Percentiles rank a stretch among this genome's conserved stretches.
These are phyloP conservation scores for Melampsora medusae DNA, from an alignment of 1,284 basidiomycete genomes.

Conservation along the genomic window DNA sequence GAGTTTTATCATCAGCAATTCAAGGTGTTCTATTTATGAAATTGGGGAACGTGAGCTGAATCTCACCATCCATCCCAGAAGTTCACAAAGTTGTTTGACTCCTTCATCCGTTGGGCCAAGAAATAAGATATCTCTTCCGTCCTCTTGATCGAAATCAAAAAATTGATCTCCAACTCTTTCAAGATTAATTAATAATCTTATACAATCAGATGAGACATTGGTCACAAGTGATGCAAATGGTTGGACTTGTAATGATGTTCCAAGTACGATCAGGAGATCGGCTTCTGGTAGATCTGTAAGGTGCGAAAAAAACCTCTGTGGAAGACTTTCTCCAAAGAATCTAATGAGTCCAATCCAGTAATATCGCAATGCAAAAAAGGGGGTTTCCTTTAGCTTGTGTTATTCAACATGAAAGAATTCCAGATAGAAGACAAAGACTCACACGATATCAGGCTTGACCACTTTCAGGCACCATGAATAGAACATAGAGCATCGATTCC, in stretches of 20 bases:
- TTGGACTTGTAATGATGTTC: conserved; percentile 75
- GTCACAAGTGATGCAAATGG: conserved; percentile 61
- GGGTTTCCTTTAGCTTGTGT: no score
- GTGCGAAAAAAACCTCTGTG: conserved; percentile 51
- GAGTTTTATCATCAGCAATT: no score
- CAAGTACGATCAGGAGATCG: conserved; percentile 85
- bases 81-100: conserved; percentile 49
- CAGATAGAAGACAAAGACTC: background rate
- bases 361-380: no score
- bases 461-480: conserved; percentile 36
- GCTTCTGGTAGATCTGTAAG: conserved; percentile 60
- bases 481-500: no score
- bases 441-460: conserved; percentile 55
- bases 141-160: conserved; percentile 45
- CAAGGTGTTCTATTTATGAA: no score
- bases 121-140: conserved; percentile 53
- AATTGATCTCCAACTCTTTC: conserved; percentile 59
- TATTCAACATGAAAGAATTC: no score
- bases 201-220: conserved; percentile 55
- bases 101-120: conserved; percentile 56
- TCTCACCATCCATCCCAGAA: conserved; percentile 54
- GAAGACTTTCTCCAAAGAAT: conserved; percentile 51
- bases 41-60: background rate
- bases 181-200: conserved; percentile 61
- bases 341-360: background rate